Percentiles rank a stretch among this genome's conserved stretches.
Conservation (phyloP, 768 basidiomycete genomes). For the Cantharellus cinnabarinus region DNA sequence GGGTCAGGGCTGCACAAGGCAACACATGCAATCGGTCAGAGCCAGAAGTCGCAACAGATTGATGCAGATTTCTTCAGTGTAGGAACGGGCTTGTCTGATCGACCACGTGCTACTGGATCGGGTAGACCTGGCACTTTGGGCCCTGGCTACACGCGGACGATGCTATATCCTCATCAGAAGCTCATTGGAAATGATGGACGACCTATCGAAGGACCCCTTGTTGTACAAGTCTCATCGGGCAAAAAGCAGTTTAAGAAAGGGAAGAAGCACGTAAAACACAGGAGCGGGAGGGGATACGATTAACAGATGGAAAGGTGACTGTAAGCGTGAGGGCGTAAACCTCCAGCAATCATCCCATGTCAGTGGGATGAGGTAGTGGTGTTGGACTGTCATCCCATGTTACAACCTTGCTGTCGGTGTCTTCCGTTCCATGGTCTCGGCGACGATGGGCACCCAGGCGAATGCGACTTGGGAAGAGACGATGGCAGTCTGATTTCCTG, state of each 20-base stretch:
- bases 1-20: conserved; percentile 6
- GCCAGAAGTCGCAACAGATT: conserved; percentile 42
- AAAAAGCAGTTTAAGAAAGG: conserved; percentile 74
- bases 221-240: conserved; percentile 23
- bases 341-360: background rate
- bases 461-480: conserved; percentile 8
- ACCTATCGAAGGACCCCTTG: conserved; percentile 22
- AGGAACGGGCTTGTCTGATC: conserved; percentile 28
- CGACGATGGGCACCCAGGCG: conserved; percentile 6
- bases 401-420: conserved; percentile 2
- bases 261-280: conserved; percentile 60
- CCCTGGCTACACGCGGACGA: conserved; percentile 28
- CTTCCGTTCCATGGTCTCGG: conserved; percentile 8
- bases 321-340: background rate
- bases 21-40: conserved; percentile 10
- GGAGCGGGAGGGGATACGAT: conserved; percentile 89
- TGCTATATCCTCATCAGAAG: conserved; percentile 69
- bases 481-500: conserved; percentile 6
- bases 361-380: background rate
- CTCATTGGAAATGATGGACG: conserved; percentile 59
- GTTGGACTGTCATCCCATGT: conserved; percentile 6
- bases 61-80: conserved; percentile 71
- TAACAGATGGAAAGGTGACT: conserved; percentile 8
- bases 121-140: conserved; percentile 10
- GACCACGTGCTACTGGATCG: conserved; percentile 41